Evolutionary conservation across 441 rosid species (phyloP), one percentile per base, ranked within the genome.

Genomic region (Brassica balearica): DNA sequence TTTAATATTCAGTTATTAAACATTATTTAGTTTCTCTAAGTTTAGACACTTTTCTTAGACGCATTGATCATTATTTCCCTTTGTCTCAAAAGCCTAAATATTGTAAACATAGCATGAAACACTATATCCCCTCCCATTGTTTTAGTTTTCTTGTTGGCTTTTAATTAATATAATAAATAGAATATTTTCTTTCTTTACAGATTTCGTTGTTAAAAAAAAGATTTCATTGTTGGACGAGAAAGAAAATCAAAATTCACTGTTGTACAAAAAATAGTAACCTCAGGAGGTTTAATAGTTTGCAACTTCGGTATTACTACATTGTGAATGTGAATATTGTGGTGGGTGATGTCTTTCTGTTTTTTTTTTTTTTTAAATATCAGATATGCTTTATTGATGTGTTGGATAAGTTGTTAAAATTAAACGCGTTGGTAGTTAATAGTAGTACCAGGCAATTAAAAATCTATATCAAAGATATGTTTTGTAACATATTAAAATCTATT

Each of bases 21-120:
- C 74, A 67, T 48, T 60, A 55, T 55, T 55, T 68, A 34, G 63
- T 4, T 60, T 73, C 38, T 69, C 71, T 19, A 59, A 63, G 69
- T 29, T 71, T 73, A 79, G 64, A 80, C 34, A 82, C 87, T 87
- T 85, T 82, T 84, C 80, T 83, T 77, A 32, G 64, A 77, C 85
- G 88, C 83, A 82, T 81, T 69, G 75, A 80, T 80, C 75, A 84
- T 82, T 65, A 79, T 82, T 78, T 76, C 38, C 51, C 41, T 80
- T 80, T 75, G 84, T 82, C 91, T 85, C 68, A 84, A 87, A 89
- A 89, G 89, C 85, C 84, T 83, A 82, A 85, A 83, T 69, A 65
- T 29, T 80, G 77, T 78, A 71, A 67, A 84, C 72, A 56, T 74
- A 55, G 8, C 71, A 69, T 69, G 68, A 55, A 83, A 77, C 78